Percentiles rank a stretch among this genome's conserved stretches.
Conservation (phyloP, 371 early-diverging fungal species). For the Rhizomucor pusillus region DNA sequence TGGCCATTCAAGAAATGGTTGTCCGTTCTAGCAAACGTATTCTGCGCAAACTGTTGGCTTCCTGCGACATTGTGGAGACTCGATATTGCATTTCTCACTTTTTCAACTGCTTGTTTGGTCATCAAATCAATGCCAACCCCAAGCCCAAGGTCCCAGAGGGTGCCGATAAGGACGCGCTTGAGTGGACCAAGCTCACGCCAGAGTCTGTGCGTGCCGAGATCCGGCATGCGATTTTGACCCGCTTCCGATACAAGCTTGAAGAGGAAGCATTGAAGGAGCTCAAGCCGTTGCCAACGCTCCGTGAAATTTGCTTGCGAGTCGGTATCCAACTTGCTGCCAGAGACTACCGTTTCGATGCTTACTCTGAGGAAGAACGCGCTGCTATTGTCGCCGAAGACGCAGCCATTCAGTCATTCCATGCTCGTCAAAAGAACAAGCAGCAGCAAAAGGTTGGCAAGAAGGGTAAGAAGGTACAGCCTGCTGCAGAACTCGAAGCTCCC, state of each 20-base stretch:
- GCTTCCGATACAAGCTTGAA: slow-evolving; percentile 75
- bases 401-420: slow-evolving; percentile 18
- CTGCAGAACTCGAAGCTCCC: slow-evolving; percentile 15
- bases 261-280: slow-evolving; percentile 50
- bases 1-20: slow-evolving; percentile 81
- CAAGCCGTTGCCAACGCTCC: slow-evolving; percentile 68
- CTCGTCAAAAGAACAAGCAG: slow-evolving; percentile 27
- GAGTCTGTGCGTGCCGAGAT: slow-evolving; percentile 52
- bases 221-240: slow-evolving; percentile 57
- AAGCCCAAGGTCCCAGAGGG: slow-evolving; percentile 30
- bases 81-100: slow-evolving; percentile 75
- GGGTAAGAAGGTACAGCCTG: slow-evolving; percentile 10
- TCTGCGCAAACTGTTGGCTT: slow-evolving; percentile 65
- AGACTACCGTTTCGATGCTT: slow-evolving; percentile 65
- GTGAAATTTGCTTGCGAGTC: slow-evolving; percentile 79
- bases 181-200: slow-evolving; percentile 63
- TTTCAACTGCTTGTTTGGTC: slow-evolving; percentile 78
- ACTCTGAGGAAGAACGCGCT: slow-evolving; percentile 41
- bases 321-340: slow-evolving; percentile 82
- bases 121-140: slow-evolving; percentile 56
- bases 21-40: slow-evolving; percentile 84
- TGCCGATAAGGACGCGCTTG: slow-evolving; percentile 34
- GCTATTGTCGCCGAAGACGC: slow-evolving; percentile 39
- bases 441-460: slow-evolving; percentile 42
- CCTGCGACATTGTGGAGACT: slow-evolving; percentile 53